These are phyloP conservation scores for Atalantia buxifolia DNA, from an alignment of 345 rosid species.

Conservation along the genomic window DNA sequence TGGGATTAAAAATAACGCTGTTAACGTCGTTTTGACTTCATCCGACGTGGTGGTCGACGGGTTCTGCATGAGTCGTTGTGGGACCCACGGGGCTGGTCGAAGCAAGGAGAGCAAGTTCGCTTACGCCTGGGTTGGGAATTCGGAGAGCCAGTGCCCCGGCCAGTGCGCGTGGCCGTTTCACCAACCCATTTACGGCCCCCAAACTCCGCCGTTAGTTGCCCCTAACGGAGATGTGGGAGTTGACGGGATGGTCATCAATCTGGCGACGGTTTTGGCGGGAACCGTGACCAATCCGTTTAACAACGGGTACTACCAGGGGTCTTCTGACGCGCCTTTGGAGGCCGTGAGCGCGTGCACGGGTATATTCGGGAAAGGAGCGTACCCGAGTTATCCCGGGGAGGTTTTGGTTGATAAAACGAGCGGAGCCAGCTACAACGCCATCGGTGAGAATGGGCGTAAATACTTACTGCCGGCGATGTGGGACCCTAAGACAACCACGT, in stretches of 20 bases:
- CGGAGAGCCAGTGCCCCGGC: conserved; percentile 81
- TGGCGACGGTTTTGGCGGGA: conserved; percentile 74
- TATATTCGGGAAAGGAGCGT: conserved; percentile 73
- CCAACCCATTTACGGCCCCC: conserved; percentile 88
- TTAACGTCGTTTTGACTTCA: conserved; percentile 59
- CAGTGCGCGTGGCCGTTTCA: conserved; percentile 96
- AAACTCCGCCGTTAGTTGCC: conserved; percentile 57
- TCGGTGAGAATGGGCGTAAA: conserved; percentile 68
- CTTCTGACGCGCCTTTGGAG: conserved; percentile 72
- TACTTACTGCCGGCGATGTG: conserved; percentile 74
- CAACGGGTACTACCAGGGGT: conserved; percentile 76
- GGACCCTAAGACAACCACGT: conserved; percentile 56
- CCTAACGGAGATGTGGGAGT: conserved; percentile 83
- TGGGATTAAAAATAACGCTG: conserved; percentile 35
- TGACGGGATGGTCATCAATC: conserved; percentile 80
- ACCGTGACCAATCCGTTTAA: conserved; percentile 87
- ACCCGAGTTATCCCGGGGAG: conserved; percentile 76
- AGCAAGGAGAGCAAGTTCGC: conserved; percentile 38
- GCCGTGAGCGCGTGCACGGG: conserved; percentile 88
- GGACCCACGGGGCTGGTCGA: conserved; percentile 53
- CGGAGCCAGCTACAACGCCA: conserved; percentile 77
- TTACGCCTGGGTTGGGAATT: conserved; percentile 86
- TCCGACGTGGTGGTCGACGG: conserved; percentile 53
- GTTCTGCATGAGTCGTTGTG: conserved; percentile 55
- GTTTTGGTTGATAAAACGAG: conserved; percentile 51